Conservation (phyloP, 495 filamentous ascomycete species). For the Penicillium turbatum region DNA sequence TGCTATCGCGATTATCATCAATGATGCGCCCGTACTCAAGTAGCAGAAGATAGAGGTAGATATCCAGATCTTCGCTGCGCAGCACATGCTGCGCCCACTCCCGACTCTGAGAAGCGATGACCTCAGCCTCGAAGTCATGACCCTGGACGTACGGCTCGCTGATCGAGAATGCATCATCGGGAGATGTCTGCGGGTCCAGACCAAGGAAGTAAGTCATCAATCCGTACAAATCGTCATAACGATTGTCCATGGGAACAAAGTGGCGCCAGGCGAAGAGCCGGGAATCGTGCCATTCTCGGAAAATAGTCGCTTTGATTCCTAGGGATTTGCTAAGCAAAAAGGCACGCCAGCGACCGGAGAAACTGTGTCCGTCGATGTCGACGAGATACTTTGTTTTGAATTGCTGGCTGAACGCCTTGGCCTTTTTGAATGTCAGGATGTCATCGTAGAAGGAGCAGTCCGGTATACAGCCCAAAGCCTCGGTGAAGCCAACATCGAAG, state of each 20-base stretch:
- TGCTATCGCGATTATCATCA: slow-evolving; percentile 59
- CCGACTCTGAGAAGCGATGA: slow-evolving; percentile 58
- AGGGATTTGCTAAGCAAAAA: slow-evolving; percentile 62
- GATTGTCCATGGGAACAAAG: slow-evolving; percentile 82
- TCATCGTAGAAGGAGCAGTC: slow-evolving; percentile 42
- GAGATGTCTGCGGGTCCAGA: slow-evolving; percentile 22
- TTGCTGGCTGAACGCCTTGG: slow-evolving; percentile 41
- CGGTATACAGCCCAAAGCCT: slow-evolving; percentile 36
- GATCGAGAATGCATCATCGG: neutral
- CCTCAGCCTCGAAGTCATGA: slow-evolving; percentile 56
- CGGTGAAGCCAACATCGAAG: slow-evolving; percentile 43
- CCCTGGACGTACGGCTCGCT: slow-evolving; percentile 19
- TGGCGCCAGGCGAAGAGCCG: slow-evolving; percentile 67
- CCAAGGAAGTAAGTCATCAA: slow-evolving; percentile 80
- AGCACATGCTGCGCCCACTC: slow-evolving; percentile 68
- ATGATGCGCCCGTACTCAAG: slow-evolving; percentile 66
- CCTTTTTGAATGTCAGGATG: slow-evolving; percentile 24
- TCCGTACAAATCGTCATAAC: slow-evolving; percentile 69
- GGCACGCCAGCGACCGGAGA: slow-evolving; percentile 65
- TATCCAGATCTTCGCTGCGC: slow-evolving; percentile 65
- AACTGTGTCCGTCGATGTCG: slow-evolving; percentile 70
- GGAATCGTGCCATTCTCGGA: slow-evolving; percentile 72
- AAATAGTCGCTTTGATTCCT: slow-evolving; percentile 69
- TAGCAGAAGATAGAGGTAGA: slow-evolving; percentile 64
- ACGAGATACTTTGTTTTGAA: slow-evolving; percentile 59